A percentile compares a stretch with the other conserved stretches of the same genome.
These are phyloP conservation scores for Kwoniella dejecticola DNA, from an alignment of 768 basidiomycete genomes.

Conservation along the genomic window DNA sequence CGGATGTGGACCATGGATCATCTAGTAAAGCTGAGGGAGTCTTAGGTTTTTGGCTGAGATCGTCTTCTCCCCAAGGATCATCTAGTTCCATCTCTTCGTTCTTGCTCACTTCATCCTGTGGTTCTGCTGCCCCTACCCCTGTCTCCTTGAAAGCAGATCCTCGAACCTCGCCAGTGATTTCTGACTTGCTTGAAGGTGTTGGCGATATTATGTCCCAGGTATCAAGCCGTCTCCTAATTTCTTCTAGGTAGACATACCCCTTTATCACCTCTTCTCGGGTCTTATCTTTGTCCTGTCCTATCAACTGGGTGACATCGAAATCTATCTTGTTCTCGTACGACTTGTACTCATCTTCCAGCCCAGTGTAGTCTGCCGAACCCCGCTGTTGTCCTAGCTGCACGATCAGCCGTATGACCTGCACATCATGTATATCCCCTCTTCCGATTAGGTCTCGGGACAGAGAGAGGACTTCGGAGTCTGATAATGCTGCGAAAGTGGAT, in stretches of 20 bases:
- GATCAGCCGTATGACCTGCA: neutral
- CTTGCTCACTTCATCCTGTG: neutral
- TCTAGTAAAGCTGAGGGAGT: constrained; percentile 14
- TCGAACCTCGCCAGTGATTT: neutral
- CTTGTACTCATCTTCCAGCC: constrained; percentile 9
- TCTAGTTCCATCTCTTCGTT: constrained; percentile 33
- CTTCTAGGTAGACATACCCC: constrained; percentile 42
- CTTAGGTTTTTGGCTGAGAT: neutral
- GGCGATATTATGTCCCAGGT: constrained; percentile 23
- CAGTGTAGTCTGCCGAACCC: constrained; percentile 5
- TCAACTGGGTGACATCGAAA: neutral
- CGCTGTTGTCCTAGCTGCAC: constrained; percentile 18
- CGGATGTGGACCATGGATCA: constrained; percentile 29
- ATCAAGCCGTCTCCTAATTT: constrained; percentile 55
- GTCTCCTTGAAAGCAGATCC: neutral
- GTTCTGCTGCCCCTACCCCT: neutral
- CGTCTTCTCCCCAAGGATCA: constrained; percentile 41
- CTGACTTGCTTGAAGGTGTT: neutral
- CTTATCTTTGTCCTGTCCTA: constrained; percentile 4
- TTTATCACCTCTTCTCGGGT: neutral
- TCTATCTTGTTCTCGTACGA: too few species aligned
- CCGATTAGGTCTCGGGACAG: constrained; percentile 15
- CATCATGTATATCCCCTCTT: constrained; percentile 12
- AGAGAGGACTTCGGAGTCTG: constrained; percentile 21
- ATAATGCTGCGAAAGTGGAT: constrained; percentile 13